Conservation (phyloP, 495 filamentous ascomycete species). For the Trichocladium uniseriatum region DNA sequence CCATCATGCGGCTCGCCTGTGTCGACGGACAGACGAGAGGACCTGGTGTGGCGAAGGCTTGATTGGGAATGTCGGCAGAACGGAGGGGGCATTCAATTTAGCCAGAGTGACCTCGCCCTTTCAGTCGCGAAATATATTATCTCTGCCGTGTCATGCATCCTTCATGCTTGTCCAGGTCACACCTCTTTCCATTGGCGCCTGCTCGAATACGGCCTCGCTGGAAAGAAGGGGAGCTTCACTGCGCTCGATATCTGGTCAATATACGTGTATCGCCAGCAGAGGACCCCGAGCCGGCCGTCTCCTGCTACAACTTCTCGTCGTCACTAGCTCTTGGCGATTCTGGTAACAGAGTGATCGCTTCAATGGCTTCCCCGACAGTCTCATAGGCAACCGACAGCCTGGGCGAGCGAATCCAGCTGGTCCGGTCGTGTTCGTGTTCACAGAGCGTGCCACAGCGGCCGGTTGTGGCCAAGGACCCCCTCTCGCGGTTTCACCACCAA, state of each 20-base stretch:
- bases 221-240: constrained; percentile 4
- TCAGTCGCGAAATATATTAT: constrained; percentile 27
- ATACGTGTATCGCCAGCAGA: constrained; percentile 8
- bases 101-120: constrained; percentile 25
- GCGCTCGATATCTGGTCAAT: constrained; percentile 20
- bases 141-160: constrained; percentile 26
- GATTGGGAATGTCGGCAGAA: constrained; percentile 26
- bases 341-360: neutral
- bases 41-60: constrained; percentile 11
- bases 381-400: neutral
- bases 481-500: constrained; percentile 6
- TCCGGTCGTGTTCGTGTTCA: neutral
- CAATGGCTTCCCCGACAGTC: neutral
- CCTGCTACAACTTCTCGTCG: too few relatives aligned
- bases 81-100: constrained; percentile 22
- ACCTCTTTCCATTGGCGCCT: constrained; percentile 3
- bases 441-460: neutral
- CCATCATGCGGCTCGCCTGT: constrained; percentile 18
- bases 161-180: constrained; percentile 15
- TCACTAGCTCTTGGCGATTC: too few relatives aligned
- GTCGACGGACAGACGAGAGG: constrained; percentile 13
- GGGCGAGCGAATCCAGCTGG: too few relatives aligned
- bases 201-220: constrained; percentile 5
- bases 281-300: too few relatives aligned
- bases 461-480: neutral